These are phyloP conservation scores for Chytridium lagenaria DNA, from an alignment of 371 early-diverging fungal genomes.

Conservation along the genomic window DNA sequence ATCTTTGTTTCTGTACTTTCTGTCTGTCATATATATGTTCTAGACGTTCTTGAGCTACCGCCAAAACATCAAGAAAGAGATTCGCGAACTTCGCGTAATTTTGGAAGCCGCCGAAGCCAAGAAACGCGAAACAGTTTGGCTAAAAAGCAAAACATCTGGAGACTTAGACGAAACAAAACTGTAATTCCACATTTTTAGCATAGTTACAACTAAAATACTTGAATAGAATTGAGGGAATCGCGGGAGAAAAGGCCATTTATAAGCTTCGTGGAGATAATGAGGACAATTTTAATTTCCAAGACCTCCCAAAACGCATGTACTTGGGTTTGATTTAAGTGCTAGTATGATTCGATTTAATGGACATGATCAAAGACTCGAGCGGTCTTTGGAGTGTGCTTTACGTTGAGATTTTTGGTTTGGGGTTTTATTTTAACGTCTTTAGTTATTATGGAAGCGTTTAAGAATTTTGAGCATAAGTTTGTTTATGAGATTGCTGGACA, in stretches of 20 bases:
- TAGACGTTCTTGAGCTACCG: background rate
- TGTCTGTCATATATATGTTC: background rate
- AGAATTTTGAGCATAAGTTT: conserved; percentile 47
- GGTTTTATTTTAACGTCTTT: background rate
- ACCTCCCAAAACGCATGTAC: conserved; percentile 73
- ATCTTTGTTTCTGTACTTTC: too few relatives aligned
- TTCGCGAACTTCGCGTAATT: conserved; percentile 76
- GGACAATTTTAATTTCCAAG: conserved; percentile 65
- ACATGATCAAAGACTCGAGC: conserved; percentile 43
- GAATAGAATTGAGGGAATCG: conserved; percentile 68
- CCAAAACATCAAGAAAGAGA: conserved; percentile 53
- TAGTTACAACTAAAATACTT: conserved; percentile 14
- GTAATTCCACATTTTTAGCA: conserved; percentile 19
- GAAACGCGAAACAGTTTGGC: conserved; percentile 84
- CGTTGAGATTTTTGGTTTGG: conserved; percentile 30
- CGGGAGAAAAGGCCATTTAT: conserved; percentile 79
- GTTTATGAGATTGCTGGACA: conserved; percentile 40
- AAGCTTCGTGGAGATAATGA: conserved; percentile 72
- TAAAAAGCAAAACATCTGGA: conserved; percentile 77
- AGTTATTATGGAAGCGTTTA: conserved; percentile 41
- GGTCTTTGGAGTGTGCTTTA: conserved; percentile 43
- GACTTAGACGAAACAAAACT: conserved; percentile 82
- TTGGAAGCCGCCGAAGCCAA: conserved; percentile 80
- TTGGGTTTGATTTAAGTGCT: conserved; percentile 84
- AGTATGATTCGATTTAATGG: conserved; percentile 51